These are phyloP conservation scores for Dioszegia aurantiaca DNA, from an alignment of 768 basidiomycete species.

Conservation along the genomic window DNA sequence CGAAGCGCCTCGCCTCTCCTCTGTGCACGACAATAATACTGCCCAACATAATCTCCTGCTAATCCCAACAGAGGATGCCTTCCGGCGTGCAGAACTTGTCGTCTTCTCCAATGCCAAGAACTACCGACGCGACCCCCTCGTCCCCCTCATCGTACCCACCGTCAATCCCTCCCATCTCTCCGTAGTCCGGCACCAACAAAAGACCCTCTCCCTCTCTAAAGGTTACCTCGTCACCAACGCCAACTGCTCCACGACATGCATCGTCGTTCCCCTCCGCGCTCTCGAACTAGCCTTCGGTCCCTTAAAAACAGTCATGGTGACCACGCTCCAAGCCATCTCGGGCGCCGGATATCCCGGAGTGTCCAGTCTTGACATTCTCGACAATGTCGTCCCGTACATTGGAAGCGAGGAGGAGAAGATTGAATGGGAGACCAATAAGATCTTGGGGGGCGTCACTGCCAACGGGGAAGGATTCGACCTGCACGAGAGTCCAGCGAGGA, in stretches of 20 bases:
- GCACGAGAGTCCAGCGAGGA: slow-evolving; percentile 67
- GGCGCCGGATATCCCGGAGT: slow-evolving; percentile 98
- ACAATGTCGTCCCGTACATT: slow-evolving; percentile 95
- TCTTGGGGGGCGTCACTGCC: slow-evolving; percentile 74
- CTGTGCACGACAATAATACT: no score
- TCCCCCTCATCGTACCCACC: slow-evolving; percentile 93
- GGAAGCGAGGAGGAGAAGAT: slow-evolving; percentile 90
- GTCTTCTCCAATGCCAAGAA: slow-evolving; percentile 99
- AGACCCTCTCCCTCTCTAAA: slow-evolving; percentile 60
- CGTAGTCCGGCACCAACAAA: slow-evolving; percentile 78
- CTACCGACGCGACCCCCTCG: slow-evolving; percentile 82
- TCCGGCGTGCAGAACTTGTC: slow-evolving; percentile 79
- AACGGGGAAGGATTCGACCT: slow-evolving; percentile 71
- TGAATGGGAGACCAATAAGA: slow-evolving; percentile 98
- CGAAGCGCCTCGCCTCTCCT: no score
- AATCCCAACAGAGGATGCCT: slow-evolving; percentile 70
- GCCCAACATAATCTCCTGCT: no score
- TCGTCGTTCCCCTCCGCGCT: slow-evolving; percentile 45
- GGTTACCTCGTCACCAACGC: slow-evolving; percentile 99
- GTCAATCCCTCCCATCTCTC: slow-evolving; percentile 83
- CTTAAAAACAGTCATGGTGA: slow-evolving; percentile 84
- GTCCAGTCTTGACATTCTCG: slow-evolving; percentile 80
- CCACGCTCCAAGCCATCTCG: slow-evolving; percentile 96
- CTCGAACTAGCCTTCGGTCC: slow-evolving; percentile 71
- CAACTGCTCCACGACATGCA: slow-evolving; percentile 93